Base-by-base conservation (phyloP, 1,284 basidiomycete genomes). In the Malassezia psittaci region DNA sequence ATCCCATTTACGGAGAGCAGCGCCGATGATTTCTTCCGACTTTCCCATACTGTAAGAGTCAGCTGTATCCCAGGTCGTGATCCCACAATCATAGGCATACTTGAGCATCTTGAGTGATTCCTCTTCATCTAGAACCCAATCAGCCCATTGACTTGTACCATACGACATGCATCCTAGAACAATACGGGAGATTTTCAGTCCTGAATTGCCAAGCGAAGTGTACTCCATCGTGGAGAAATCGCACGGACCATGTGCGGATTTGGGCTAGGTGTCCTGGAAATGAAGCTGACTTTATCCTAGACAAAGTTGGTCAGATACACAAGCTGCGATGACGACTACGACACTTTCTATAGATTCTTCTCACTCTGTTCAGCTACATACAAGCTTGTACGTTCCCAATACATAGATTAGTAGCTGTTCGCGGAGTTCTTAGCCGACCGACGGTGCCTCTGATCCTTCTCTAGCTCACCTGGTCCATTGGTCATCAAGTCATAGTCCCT, bases 1-100 rank as follows among this genome's bases (percentile, higher is more conserved):
- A 19, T 82, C 82, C 34, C 87, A 81, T 69, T 87, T 85, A 69
- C 81, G 82, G 70, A 89, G 82, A 10, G 83, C 86, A 47, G 84
- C 82, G 10, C 86, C 86, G 79, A 85, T 86, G 68, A 85, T 84
- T 32, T 77, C 62, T 76, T 87, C 85, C 41, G 82, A 83, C 64
- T 85, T 80, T 5, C 87, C 87, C n/a, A 75, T 76, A 16, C 83
- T 79, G 75, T 90, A 90, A 1, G 72, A 79, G 67, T 84, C 83
- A 35, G 83, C 82, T 34, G 80, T 82, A 68, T 83, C 82, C 61
- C 83, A 85, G 78, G 83, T 81, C 68, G 84, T 80, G 61, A 85
- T 83, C 10, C 84, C 84, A 43, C 58, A 38, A 54, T 71, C 37
- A 36, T 58, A 63, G 24, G 55, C 55, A n/a, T 57, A 32, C 9